Evolutionary conservation across 495 filamentous ascomycete species (phyloP).

Genomic region (Saxophila tyrrhenica): DNA sequence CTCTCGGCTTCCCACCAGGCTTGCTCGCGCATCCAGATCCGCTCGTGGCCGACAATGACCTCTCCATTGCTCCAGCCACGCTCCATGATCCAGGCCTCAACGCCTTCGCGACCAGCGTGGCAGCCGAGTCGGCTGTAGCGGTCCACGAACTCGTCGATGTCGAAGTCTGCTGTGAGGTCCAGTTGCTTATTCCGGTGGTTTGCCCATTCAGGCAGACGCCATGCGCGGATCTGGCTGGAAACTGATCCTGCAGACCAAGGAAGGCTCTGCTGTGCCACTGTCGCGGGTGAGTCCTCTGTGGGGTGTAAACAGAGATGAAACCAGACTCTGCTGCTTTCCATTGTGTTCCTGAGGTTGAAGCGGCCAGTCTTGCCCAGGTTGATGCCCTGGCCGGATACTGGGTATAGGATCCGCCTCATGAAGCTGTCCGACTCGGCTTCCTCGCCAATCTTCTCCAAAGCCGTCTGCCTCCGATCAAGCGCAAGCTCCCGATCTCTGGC

Average conservation of each 20-base stretch:
- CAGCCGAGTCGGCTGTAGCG: slow-evolving; percentile 79
- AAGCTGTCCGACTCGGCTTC: slow-evolving; percentile 78
- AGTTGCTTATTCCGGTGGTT: slow-evolving; percentile 83
- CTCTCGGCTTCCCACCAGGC: slow-evolving; percentile 98
- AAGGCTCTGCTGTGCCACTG: slow-evolving; percentile 51
- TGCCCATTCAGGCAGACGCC: slow-evolving; percentile 92
- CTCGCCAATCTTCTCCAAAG: slow-evolving; percentile 74
- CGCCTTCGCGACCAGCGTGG: slow-evolving; percentile 79
- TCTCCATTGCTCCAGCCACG: slow-evolving; percentile 98
- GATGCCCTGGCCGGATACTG: slow-evolving; percentile 62
- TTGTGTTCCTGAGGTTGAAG: slow-evolving; percentile 54
- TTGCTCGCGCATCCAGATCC: slow-evolving; percentile 88
- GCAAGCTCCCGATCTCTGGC: slow-evolving; percentile 65
- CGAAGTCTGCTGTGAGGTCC: slow-evolving; percentile 97
- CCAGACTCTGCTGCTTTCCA: slow-evolving; percentile 82
- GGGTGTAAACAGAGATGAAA: slow-evolving; percentile 89
- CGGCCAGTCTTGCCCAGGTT: slow-evolving; percentile 61
- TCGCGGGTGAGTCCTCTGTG: slow-evolving; percentile 70
- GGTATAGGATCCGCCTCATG: slow-evolving; percentile 71
- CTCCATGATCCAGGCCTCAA: slow-evolving; percentile 91
- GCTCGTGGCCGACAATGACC: slow-evolving; percentile 76
- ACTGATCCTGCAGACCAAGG: slow-evolving; percentile 87
- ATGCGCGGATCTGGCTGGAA: slow-evolving; percentile 81
- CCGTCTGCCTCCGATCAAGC: slow-evolving; percentile 65
- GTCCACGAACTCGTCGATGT: slow-evolving; percentile 77